Evolutionary conservation across 257 asterid species (phyloP).

Genomic region (Penstemon eatonii): DNA sequence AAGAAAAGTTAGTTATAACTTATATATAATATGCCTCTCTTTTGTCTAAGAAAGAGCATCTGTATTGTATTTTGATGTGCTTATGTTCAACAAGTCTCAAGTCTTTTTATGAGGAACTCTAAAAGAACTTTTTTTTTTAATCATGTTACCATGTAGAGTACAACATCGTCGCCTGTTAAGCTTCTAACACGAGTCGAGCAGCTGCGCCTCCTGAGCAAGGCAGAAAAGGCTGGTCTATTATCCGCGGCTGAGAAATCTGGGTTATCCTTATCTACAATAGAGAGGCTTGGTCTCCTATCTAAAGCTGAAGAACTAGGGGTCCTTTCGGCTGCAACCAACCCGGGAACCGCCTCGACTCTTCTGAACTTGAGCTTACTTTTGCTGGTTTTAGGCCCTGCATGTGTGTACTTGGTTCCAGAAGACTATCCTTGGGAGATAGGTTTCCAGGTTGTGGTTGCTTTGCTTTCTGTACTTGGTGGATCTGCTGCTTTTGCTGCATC

Average conservation of each 20-base stretch:
- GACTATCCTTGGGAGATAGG: slow-evolving; percentile 82
- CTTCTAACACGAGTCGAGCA: slow-evolving; percentile 84
- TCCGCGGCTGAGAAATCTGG: slow-evolving; percentile 92
- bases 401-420: slow-evolving; percentile 74
- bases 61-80: no score
- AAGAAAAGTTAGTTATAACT: no score
- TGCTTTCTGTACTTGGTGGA: slow-evolving; percentile 60
- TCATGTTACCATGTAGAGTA: slow-evolving; percentile 34
- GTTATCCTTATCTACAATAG: slow-evolving; percentile 68
- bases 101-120: no score
- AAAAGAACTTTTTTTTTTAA: no score
- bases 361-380: slow-evolving; percentile 55
- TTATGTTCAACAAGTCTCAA: no score
- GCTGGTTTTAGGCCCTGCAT: slow-evolving; percentile 61
- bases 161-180: slow-evolving; percentile 51
- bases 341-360: slow-evolving; percentile 62
- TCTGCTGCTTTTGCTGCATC: slow-evolving; percentile 95
- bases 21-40: no score
- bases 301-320: slow-evolving; percentile 84
- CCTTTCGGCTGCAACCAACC: slow-evolving; percentile 85
- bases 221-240: slow-evolving; percentile 82
- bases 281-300: slow-evolving; percentile 77
- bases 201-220: slow-evolving; percentile 80
- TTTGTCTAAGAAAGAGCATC: no score
- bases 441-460: slow-evolving; percentile 63